Evolutionary conservation across 345 rosid species (phyloP).

Genomic region (thale cress (Arabidopsis thaliana)): TAIR10.1 NC_003070.9:2783501-2784000

Average conservation of each 20-base stretch:
- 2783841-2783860: constrained; percentile 8
- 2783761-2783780: constrained; percentile 85
- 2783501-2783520: constrained; percentile 2
- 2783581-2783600: constrained; percentile 97
- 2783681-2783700: background rate
- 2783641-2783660: constrained; percentile 79
- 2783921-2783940: constrained; percentile 27
- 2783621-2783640: constrained; percentile 88
- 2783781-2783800: constrained; percentile 69
- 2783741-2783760: constrained; percentile 31
- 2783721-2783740: constrained; percentile 29
- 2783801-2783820: constrained; percentile 90
- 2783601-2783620: constrained; percentile 94
- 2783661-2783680: constrained; percentile 87
- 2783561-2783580: constrained; percentile 97
- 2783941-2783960: constrained; percentile 90
- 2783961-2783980: constrained; percentile 94
- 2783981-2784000: constrained; percentile 99
- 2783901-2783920: background rate
- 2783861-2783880: background rate
- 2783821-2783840: constrained; percentile 64
- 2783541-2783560: constrained; percentile 28
- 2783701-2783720: constrained; percentile 24
- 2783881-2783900: background rate
- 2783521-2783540: background rate